Evolutionary conservation across 768 basidiomycete species (phyloP).

Genomic region (Tulasnella sp.): DNA sequence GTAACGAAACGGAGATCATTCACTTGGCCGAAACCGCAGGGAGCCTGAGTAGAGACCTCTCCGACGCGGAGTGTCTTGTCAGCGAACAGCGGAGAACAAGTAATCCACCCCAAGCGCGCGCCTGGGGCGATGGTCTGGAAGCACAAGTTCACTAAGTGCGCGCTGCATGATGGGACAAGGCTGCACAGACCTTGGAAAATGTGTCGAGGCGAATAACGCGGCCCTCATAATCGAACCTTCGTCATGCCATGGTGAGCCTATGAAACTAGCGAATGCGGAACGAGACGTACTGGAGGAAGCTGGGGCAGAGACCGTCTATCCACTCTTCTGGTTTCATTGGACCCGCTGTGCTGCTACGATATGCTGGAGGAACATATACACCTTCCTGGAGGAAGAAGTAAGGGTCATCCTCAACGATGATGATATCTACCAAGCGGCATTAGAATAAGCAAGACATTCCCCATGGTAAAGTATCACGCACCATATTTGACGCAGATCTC

Average conservation of each 20-base stretch:
- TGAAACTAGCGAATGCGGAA: neutral
- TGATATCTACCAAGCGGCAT: constrained; percentile 37
- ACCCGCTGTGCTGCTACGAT: constrained; percentile 22
- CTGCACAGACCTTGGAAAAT: constrained; percentile 48
- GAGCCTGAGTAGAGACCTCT: constrained; percentile 56
- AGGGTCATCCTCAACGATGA: constrained; percentile 77
- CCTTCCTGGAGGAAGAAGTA: constrained; percentile 65
- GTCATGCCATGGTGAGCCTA: neutral
- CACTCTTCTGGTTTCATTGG: constrained; percentile 35
- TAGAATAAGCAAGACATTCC: neutral
- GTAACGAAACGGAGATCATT: neutral
- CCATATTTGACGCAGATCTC: constrained; percentile 73
- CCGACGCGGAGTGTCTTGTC: constrained; percentile 58
- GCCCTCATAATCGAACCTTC: constrained; percentile 60
- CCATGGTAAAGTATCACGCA: constrained; percentile 26
- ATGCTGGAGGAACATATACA: constrained; percentile 36
- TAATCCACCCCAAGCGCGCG: constrained; percentile 66
- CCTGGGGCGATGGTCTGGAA: constrained; percentile 65
- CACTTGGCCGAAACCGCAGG: constrained; percentile 61
- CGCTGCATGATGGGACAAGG: neutral
- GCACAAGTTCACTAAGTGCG: constrained; percentile 16
- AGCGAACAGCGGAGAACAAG: constrained; percentile 60
- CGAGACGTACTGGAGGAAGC: constrained; percentile 39
- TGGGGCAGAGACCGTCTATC: constrained; percentile 45
- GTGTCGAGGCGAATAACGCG: constrained; percentile 75